phyloP scores from a whole-genome alignment of 441 rosid genomes.

The Eutrema salsugineum region DNA sequence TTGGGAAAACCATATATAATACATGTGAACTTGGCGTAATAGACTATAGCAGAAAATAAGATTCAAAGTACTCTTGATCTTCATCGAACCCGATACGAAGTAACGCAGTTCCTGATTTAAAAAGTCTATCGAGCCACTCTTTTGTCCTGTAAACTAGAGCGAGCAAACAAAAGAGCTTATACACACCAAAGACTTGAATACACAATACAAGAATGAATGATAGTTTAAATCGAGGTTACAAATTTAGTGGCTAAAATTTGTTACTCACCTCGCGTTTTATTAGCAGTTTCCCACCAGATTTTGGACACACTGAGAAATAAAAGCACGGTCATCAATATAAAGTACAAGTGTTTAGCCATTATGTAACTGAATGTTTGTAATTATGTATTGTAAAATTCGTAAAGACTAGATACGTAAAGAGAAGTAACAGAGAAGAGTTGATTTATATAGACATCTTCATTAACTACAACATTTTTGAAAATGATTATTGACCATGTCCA shows the following conservation, averaged over 20 bases:
- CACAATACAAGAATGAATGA: background rate
- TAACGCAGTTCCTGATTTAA: background rate
- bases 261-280: constrained; percentile 12
- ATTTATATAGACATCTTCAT: constrained; percentile 22
- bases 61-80: constrained; percentile 24
- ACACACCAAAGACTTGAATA: background rate
- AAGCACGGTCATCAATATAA: constrained; percentile 7
- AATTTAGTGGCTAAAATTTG: background rate
- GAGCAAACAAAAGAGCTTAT: background rate
- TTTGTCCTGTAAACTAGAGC: constrained; percentile 1
- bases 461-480: background rate
- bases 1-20: background rate
- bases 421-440: background rate
- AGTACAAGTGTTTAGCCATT: constrained; percentile 13
- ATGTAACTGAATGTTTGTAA: background rate
- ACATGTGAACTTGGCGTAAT: background rate
- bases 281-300: constrained; percentile 25
- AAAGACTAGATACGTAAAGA: background rate
- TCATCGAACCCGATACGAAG: constrained; percentile 20
- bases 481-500: constrained; percentile 6
- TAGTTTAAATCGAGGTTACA: constrained; percentile 1
- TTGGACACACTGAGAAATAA: constrained; percentile 8
- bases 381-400: background rate
- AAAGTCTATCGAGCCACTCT: constrained; percentile 20
- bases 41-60: constrained; percentile 19